phyloP scores from a whole-genome alignment of 2,329 filamentous ascomycete species.

The Colletotrichum sp. region DNA sequence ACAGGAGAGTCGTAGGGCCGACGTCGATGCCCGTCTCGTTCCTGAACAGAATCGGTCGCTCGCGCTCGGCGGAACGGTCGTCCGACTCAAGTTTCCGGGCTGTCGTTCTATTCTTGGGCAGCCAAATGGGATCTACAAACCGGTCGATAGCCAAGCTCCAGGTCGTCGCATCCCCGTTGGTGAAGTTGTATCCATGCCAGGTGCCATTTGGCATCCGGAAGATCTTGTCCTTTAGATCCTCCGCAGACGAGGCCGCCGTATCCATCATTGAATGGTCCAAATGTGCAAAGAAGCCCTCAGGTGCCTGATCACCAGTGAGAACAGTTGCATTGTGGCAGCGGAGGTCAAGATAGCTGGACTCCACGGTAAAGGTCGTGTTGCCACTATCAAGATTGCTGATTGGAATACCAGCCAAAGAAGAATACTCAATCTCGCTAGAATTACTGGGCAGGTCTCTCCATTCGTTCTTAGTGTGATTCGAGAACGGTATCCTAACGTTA shows the following conservation, averaged over 20 bases:
- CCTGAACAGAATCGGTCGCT: neutral
- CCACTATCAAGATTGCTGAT: neutral
- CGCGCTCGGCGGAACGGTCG: neutral
- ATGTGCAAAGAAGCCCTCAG: neutral
- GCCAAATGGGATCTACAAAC: neutral
- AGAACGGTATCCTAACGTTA: conserved; percentile 30
- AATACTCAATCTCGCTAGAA: neutral
- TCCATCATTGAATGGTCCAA: neutral
- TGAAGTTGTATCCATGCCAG: neutral
- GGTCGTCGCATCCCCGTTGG: neutral
- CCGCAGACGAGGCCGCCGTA: neutral
- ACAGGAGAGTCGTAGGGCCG: neutral
- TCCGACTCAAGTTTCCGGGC: neutral
- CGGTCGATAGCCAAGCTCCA: neutral
- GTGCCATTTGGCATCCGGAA: neutral
- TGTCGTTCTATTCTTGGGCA: neutral
- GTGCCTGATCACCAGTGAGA: neutral
- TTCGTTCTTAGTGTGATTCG: neutral
- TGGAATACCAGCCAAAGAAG: conserved; percentile 2
- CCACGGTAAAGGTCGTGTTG: neutral
- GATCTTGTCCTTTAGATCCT: neutral
- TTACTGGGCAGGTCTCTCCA: neutral
- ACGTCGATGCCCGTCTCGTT: neutral
- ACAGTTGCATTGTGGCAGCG: neutral
- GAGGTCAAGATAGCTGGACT: conserved; percentile 1